Evolutionary conservation across 495 filamentous ascomycete genomes (phyloP).

Genomic region (Rostrohypoxylon terebratum): DNA sequence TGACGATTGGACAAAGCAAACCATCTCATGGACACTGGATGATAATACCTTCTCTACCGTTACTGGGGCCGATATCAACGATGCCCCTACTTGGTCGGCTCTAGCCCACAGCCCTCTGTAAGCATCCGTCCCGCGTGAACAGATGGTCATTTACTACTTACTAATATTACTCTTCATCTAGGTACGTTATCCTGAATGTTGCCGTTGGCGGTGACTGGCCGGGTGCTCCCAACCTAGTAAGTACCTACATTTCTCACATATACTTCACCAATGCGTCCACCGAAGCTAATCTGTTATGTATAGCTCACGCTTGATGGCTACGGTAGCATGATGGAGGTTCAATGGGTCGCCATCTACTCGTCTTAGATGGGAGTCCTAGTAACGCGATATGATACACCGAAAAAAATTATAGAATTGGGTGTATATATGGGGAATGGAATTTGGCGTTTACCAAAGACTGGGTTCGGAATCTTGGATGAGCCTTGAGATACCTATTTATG

Average conservation of each 20-base stretch:
- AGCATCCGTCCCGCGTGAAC: not conserved
- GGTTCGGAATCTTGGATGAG: conserved; percentile 41
- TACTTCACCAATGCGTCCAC: not conserved
- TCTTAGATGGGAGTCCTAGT: conserved; percentile 36
- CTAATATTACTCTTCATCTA: conserved; percentile 12
- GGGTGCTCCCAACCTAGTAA: conserved; percentile 49
- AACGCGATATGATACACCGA: conserved; percentile 26
- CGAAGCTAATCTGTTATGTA: not conserved
- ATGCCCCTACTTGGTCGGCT: conserved; percentile 58
- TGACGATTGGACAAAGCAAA: conserved; percentile 57
- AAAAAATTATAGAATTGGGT: conserved; percentile 41
- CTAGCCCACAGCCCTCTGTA: conserved; percentile 60
- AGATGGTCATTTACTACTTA: not conserved
- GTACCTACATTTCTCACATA: conserved; percentile 22
- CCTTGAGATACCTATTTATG: conserved; percentile 42
- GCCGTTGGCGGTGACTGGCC: conserved; percentile 63
- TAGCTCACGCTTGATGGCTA: conserved; percentile 55
- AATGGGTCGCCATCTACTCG: conserved; percentile 59
- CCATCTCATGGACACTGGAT: conserved; percentile 60
- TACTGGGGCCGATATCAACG: conserved; percentile 55
- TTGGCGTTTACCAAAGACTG: conserved; percentile 41
- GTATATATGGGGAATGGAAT: conserved; percentile 34
- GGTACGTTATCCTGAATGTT: conserved; percentile 61
- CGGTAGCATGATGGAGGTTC: conserved; percentile 64
- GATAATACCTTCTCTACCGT: conserved; percentile 55